Evolutionary conservation across 2,329 filamentous ascomycete species (phyloP).

Genomic region (Diaporthe destruens): DNA sequence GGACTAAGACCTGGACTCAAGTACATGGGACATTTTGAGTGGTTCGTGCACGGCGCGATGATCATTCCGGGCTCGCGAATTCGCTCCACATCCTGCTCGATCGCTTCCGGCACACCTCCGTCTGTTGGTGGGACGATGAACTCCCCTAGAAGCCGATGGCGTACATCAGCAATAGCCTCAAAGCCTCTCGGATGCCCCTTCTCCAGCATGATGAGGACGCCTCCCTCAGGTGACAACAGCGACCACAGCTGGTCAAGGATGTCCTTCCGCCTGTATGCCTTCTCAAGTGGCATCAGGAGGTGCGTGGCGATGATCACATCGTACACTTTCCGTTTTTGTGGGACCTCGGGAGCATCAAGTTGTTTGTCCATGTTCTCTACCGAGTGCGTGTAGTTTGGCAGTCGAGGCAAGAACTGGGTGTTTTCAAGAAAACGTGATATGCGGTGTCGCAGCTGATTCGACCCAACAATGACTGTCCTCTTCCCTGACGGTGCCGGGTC

Average conservation of each 20-base stretch:
- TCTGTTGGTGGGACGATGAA: conserved; percentile 75
- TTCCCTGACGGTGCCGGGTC: conserved; percentile 71
- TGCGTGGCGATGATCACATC: conserved; percentile 94
- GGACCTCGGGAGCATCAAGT: conserved; percentile 68
- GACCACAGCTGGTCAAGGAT: conserved; percentile 92
- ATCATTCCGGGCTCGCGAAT: conserved; percentile 73
- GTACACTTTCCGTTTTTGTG: conserved; percentile 79
- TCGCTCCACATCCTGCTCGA: conserved; percentile 57
- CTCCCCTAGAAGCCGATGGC: conserved; percentile 81
- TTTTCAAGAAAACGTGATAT: conserved; percentile 84
- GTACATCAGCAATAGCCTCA: conserved; percentile 88
- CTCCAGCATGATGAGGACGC: conserved; percentile 87
- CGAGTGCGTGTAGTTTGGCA: conserved; percentile 87
- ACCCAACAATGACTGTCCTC: conserved; percentile 84
- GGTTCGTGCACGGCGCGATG: conserved; percentile 87
- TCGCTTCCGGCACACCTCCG: conserved; percentile 52
- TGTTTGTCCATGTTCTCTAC: conserved; percentile 69
- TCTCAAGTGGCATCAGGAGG: conserved; percentile 79
- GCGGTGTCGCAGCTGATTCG: conserved; percentile 79
- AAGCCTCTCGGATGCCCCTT: conserved; percentile 94
- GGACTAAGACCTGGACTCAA: conserved; percentile 73
- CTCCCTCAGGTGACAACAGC: conserved; percentile 84
- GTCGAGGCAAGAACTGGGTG: conserved; percentile 89
- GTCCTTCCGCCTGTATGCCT: conserved; percentile 81
- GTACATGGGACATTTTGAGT: conserved; percentile 91